Percentiles rank a stretch among this genome's conserved stretches.
These are phyloP conservation scores for Aspergillus kassunensis DNA, from an alignment of 495 filamentous ascomycete species.

Conservation along the genomic window DNA sequence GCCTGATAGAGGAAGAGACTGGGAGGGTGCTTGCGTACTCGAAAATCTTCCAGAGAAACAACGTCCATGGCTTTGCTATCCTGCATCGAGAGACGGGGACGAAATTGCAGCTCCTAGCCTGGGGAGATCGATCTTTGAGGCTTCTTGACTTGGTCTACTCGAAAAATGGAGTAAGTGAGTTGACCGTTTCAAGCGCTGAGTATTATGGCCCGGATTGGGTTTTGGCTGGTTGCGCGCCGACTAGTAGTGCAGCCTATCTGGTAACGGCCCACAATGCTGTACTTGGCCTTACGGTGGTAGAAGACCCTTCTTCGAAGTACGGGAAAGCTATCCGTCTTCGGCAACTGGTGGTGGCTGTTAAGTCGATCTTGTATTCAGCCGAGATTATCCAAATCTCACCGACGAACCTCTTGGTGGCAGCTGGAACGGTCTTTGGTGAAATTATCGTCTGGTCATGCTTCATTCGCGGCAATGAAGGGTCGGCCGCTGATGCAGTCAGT, in stretches of 20 bases:
- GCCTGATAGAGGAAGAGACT: conserved; percentile 33
- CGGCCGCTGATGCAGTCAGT: conserved; percentile 16
- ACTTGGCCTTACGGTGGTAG: conserved; percentile 38
- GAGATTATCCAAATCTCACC: conserved; percentile 57
- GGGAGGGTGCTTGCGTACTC: conserved; percentile 30
- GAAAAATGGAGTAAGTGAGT: too few species aligned
- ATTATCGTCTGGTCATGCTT: conserved; percentile 82
- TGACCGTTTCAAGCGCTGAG: conserved; percentile 37
- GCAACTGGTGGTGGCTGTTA: conserved; percentile 61
- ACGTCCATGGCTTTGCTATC: conserved; percentile 39
- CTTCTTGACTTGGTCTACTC: conserved; percentile 42
- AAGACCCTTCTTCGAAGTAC: conserved; percentile 18
- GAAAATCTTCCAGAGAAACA: conserved; percentile 37
- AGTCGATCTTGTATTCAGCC: conserved; percentile 85
- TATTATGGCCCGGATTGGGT: conserved; percentile 72
- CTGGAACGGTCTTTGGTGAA: conserved; percentile 91
- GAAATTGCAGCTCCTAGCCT: conserved; percentile 56
- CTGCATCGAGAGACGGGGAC: conserved; percentile 21
- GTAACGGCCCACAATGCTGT: conserved; percentile 85
- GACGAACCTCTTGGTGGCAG: conserved; percentile 66
- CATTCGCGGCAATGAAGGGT: conserved; percentile 15
- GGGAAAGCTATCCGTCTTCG: conserved; percentile 26
- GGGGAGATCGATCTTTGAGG: conserved; percentile 70
- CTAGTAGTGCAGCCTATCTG: conserved; percentile 33
- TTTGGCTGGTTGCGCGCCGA: conserved; percentile 57